Base-by-base conservation (phyloP, 176 grass and related monocot genomes). In the Musa beccarii region DNA sequence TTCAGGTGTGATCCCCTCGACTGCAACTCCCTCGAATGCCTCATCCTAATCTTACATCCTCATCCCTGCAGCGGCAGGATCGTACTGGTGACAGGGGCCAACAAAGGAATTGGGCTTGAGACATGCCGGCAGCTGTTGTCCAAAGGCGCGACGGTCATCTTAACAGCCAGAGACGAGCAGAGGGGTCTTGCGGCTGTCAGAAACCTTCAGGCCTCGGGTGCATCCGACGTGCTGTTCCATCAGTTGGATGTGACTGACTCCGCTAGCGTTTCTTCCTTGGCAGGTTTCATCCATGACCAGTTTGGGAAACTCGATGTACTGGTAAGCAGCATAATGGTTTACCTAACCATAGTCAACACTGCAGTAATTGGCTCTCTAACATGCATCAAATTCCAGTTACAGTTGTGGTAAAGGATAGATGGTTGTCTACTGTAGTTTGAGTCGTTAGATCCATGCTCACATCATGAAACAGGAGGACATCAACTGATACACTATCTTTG, bases 41-140 rank as follows among this genome's bases (percentile, higher is more conserved):
- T 43, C 34, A 43, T 43, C 34, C 34, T 43, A 6, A 43, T 43
- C 34, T 43, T 43, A 43, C 34, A 43, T 43, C 34, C 34, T 5
- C 4, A 4, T 43, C 34, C 34, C 6, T 43, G 5, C 34, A 51
- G 67, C 17, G 17, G 16, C 52, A 90, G 90, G 56, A 84, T 92
- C 53, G 90, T 76, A 0, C 51, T 92, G 28, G 90, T 92, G 10
- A 92, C 90, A 19, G 90, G 89, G 0, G 86, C 78, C n/a, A 89
- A 76, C 59, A 92, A 79, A 65, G 89, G 86, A 11, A 79, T 86
- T 13, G 90, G 90, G 25, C 68, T 92, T 0, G 87, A 82, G 56
- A 81, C 85, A 79, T 92, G 90, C 68, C 62, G 74, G 72, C 90
- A 89, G 59, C 51, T 92, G 19, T 63, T 74, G 10, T 21, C 43